These are phyloP conservation scores for Dryas octopetala DNA, from an alignment of 306 rosid species.

Conservation along the genomic window DNA sequence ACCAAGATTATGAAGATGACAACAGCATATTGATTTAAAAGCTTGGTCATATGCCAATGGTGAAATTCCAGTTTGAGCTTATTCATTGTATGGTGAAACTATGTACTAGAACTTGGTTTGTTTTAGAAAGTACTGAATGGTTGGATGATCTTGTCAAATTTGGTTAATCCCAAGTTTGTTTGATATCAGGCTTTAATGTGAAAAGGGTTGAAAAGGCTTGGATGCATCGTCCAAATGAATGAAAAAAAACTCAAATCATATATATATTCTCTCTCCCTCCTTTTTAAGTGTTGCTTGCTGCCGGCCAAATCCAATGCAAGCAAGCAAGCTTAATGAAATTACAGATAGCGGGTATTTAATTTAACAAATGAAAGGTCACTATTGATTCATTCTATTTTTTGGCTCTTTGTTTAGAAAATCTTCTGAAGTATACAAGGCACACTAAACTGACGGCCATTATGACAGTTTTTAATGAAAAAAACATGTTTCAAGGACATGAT, in stretches of 20 bases:
- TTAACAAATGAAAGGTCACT: not conserved
- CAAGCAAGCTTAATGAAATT: not conserved
- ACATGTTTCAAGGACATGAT: too few relatives aligned
- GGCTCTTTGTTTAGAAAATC: not conserved
- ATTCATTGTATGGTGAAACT: too few relatives aligned
- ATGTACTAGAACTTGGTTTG: too few relatives aligned
- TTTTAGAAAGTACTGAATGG: too few relatives aligned
- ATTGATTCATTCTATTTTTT: not conserved
- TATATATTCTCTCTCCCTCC: not conserved
- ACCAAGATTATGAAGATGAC: conserved; percentile 24
- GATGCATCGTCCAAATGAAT: conserved; percentile 26
- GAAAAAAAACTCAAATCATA: too few relatives aligned
- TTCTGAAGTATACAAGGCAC: not conserved
- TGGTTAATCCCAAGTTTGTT: too few relatives aligned
- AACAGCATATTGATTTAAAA: conserved; percentile 2
- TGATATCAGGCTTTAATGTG: not conserved
- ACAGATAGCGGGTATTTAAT: not conserved
- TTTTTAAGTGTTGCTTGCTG: not conserved
- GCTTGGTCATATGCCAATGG: not conserved
- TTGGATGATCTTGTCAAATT: too few relatives aligned
- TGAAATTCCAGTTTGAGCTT: too few relatives aligned
- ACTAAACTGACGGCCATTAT: not conserved
- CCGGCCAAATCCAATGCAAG: conserved; percentile 12
- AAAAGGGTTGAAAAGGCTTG: conserved; percentile 13
- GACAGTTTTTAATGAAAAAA: not conserved